A percentile compares a stretch with the other conserved stretches of the same genome.
Conservation (phyloP, 352 stramenopile genomes). For the Phytophthora parvispora region DNA sequence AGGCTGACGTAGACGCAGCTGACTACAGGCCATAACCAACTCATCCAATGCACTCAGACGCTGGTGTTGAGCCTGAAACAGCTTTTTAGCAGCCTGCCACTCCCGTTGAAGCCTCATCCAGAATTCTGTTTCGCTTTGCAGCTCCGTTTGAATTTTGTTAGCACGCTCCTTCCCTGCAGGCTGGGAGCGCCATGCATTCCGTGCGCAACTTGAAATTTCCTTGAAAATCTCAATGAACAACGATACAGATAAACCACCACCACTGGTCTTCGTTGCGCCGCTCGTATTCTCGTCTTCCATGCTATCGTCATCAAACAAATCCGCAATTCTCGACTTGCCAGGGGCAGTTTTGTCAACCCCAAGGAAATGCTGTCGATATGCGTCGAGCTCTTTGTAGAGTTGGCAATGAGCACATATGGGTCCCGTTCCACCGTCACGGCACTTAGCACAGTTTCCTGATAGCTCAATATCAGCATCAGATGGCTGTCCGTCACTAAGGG, state of each 20-base stretch:
- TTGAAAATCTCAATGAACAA: constrained; percentile 76
- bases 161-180: constrained; percentile 6
- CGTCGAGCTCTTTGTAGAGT: constrained; percentile 72
- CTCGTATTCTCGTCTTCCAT: constrained; percentile 17
- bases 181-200: constrained; percentile 18
- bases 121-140: constrained; percentile 61
- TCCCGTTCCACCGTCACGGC: constrained; percentile 63
- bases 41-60: constrained; percentile 81
- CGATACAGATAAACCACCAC: constrained; percentile 22
- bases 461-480: constrained; percentile 58
- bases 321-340: constrained; percentile 11
- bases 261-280: neutral
- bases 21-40: constrained; percentile 80
- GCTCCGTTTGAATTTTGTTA: constrained; percentile 29
- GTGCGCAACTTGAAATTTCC: constrained; percentile 48
- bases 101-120: constrained; percentile 61
- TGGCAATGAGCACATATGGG: constrained; percentile 74
- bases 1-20: constrained; percentile 61
- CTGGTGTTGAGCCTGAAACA: constrained; percentile 79
- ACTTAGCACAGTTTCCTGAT: constrained; percentile 77
- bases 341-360: constrained; percentile 50
- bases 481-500: constrained; percentile 47
- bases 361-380: constrained; percentile 64
- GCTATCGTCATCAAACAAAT: constrained; percentile 15
- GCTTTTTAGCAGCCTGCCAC: constrained; percentile 62